Conservation (phyloP, 805 yeast species). For the Isabelozyma gotoi region DNA sequence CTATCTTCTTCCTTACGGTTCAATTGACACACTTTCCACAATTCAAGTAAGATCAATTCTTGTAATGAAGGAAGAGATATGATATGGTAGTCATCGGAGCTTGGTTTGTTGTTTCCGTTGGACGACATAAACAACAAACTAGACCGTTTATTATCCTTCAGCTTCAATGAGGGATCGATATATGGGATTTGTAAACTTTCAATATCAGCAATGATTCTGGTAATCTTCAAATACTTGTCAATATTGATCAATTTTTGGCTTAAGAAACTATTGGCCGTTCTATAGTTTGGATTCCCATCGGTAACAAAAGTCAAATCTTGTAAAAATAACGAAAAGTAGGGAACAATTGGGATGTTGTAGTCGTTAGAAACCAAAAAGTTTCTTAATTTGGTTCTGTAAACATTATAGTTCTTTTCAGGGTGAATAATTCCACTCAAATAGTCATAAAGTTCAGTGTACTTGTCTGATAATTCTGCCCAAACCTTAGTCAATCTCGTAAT, state of each 20-base stretch:
- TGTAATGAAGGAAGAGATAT: constrained; percentile 46
- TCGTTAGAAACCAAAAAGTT: constrained; percentile 52
- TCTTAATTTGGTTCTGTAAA: constrained; percentile 63
- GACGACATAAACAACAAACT: constrained; percentile 18
- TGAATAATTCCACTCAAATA: constrained; percentile 68
- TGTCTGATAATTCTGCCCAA: constrained; percentile 59
- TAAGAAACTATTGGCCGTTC: constrained; percentile 58
- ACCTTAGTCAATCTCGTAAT: constrained; percentile 60
- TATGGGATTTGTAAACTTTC: constrained; percentile 70
- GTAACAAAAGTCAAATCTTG: constrained; percentile 81
- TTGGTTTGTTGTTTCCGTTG: constrained; percentile 10
- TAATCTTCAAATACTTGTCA: constrained; percentile 69
- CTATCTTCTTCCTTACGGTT: constrained; percentile 63
- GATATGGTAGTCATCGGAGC: constrained; percentile 36
- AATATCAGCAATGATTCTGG: constrained; percentile 63
- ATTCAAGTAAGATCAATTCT: constrained; percentile 63
- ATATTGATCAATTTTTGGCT: constrained; percentile 65
- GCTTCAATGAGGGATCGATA: constrained; percentile 15
- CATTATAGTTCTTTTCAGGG: constrained; percentile 70
- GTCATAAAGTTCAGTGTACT: constrained; percentile 60
- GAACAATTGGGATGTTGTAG: constrained; percentile 64
- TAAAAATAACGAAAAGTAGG: constrained; percentile 70
- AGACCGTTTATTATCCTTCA: constrained; percentile 15
- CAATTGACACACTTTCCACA: constrained; percentile 67
- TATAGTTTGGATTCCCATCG: constrained; percentile 73